Conservation (phyloP, 2,329 filamentous ascomycete species). For the Phialocephala subalpina region DNA sequence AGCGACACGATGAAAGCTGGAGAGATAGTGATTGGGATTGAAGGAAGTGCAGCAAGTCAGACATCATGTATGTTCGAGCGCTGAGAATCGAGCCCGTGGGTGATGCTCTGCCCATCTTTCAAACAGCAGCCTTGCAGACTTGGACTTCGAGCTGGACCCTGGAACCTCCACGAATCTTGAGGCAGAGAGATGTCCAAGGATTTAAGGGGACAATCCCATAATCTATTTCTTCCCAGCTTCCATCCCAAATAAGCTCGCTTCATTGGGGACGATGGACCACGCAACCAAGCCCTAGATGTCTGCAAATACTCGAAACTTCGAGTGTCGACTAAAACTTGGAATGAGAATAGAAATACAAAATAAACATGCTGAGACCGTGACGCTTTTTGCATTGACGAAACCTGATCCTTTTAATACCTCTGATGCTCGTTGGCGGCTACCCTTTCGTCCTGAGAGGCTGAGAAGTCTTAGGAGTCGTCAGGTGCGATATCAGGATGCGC, state of each 20-base stretch:
- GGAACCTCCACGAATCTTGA: neutral
- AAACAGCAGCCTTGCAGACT: neutral
- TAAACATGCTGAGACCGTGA: constrained; percentile 1
- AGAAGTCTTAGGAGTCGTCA: neutral
- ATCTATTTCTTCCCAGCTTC: too few relatives aligned
- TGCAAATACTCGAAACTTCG: neutral
- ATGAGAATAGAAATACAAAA: neutral
- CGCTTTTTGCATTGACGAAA: neutral
- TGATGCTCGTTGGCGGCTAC: neutral
- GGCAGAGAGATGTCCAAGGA: neutral
- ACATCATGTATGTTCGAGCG: too few relatives aligned
- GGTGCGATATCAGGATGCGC: neutral
- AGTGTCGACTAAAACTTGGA: neutral
- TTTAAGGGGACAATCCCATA: too few relatives aligned
- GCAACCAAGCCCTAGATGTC: too few relatives aligned
- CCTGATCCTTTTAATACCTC: neutral
- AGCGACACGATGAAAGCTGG: too few relatives aligned
- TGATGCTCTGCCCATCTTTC: neutral
- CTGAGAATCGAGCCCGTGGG: too few relatives aligned
- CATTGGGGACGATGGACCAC: too few relatives aligned
- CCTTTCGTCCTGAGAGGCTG: neutral
- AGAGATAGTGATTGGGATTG: too few relatives aligned
- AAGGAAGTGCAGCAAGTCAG: too few relatives aligned
- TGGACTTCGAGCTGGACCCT: neutral
- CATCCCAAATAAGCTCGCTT: neutral